Base-by-base conservation (phyloP, 495 filamentous ascomycete species). In the Corynascus novoguineensis region DNA sequence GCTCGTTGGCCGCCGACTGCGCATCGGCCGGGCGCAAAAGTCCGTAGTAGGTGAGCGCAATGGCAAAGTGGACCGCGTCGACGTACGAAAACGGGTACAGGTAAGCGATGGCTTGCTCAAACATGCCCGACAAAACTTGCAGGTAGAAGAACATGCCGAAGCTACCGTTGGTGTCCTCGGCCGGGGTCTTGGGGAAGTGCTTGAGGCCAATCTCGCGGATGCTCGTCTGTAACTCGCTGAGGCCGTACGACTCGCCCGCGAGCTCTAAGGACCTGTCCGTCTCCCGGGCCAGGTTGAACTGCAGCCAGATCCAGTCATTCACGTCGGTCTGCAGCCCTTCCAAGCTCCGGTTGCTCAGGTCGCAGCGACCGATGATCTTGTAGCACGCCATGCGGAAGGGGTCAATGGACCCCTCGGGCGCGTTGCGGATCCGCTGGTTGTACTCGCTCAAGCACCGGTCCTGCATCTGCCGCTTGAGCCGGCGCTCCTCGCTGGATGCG, bases 341-440 rank as follows among this genome's bases (percentile, higher is more conserved):
- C 11, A 97, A 77, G 54, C 80, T 88, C 60, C 91, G 82, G 49
- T 86, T 86, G 57, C 72, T 78, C 19, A 99, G 80, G 62, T 97
- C 93, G 72, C 92, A 96, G 31, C 93, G 90, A 45, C 93, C 93
- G 63, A 97, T 86, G 53, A 99, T 83, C 72, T 97, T 97, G 79
- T 97, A 97, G 69, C 95, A 96, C 15, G 92, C 92, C 83, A 95
- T 90, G 41, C 91, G 84, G 73, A 93, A 99, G 35, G 93, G 95
- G 74, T 99, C 92, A 60, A 92, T 83, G 14, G 87, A 86, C 57
- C 90, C 86, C 52, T 95, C 89, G 11, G 89, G 88, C 10, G 89
- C 88, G 65, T 92, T 89, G 44, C 88, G 83, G 19, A 82, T 75
- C 40, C 90, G 85, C 62, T 91, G 87, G 58, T 88, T 88, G 71